Evolutionary conservation across 2,329 filamentous ascomycete genomes (phyloP), one percentile per base, ranked within the genome.

Genomic region (Fusarium sublunatum): DNA sequence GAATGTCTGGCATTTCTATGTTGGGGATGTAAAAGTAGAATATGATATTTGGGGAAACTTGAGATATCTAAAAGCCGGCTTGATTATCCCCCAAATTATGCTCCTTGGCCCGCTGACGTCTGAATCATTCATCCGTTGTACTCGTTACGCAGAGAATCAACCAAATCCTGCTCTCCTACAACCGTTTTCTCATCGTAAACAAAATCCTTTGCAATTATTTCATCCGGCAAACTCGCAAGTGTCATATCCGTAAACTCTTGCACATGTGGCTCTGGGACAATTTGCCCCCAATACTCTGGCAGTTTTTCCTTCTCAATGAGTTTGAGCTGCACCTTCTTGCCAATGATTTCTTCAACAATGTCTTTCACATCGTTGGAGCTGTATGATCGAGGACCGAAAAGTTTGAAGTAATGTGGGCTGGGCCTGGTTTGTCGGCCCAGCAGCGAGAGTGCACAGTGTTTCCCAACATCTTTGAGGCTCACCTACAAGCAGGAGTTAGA

Each of bases 241-340:
- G 66, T 71, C 65, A 76, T 72, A 34, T 72, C 71, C 8, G 71
- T 71, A n/a, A 74, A 65, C 11, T 72, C 71, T 19, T 61, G 57
- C 2, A 67, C 71, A 31, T 71, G 62, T 0, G 25, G 25, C 10
- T 63, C 53, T 1, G 68, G 71, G 7, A 74, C 53, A 5, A 63
- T 53, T 22, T 70, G 46, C 2, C 48, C 59, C 34, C 65, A 75
- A 42, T 65, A 75, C 3, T 47, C 59, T 0, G 60, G 58, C 4
- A 77, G 61, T 5, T 69, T 36, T 2, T 69, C 69, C 22, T 59
- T 59, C 42, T 58, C 53, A 1, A 76, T 54, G 3, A 65, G 44
- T 2, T 58, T 56, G 4, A 74, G n/a, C 28, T 70, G 56, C 6
- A 67, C 55, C n/a, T 63, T 40, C 31, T 70, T 74, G 1, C 68